phyloP scores from a whole-genome alignment of 805 yeast species.

The Wickerhamiella alocasiicola region DNA sequence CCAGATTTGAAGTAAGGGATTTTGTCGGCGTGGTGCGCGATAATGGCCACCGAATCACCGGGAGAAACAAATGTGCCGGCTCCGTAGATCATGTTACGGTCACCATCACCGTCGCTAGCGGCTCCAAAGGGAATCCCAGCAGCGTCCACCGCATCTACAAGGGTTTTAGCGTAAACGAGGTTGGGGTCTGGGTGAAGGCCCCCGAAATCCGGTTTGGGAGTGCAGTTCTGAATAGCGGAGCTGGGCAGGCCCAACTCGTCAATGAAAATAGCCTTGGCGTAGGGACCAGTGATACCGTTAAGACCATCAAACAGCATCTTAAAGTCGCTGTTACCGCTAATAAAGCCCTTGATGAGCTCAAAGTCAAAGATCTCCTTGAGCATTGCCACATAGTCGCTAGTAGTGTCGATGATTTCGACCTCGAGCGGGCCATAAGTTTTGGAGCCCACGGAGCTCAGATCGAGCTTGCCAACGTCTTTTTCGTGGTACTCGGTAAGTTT shows the following conservation, averaged over 20 bases:
- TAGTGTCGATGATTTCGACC: conserved; percentile 75
- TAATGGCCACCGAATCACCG: conserved; percentile 95
- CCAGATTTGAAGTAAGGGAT: conserved; percentile 84
- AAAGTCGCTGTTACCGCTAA: conserved; percentile 45
- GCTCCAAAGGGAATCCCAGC: conserved; percentile 87
- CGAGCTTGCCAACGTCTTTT: conserved; percentile 49
- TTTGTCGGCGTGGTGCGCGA: conserved; percentile 77
- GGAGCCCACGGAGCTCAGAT: conserved; percentile 47
- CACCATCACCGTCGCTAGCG: conserved; percentile 99
- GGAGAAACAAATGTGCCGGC: conserved; percentile 91
- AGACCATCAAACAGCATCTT: conserved; percentile 75
- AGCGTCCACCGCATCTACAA: conserved; percentile 75
- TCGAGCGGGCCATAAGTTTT: conserved; percentile 36
- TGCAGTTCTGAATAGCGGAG: conserved; percentile 61
- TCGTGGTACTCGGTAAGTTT: conserved; percentile 48
- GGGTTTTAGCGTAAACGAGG: conserved; percentile 79
- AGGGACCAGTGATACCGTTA: conserved; percentile 96
- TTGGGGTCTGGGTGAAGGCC: conserved; percentile 98
- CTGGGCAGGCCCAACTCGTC: conserved; percentile 71
- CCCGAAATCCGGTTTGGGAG: conserved; percentile 83
- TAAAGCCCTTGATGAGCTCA: conserved; percentile 59
- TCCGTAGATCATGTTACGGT: conserved; percentile 97
- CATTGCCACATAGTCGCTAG: conserved; percentile 63
- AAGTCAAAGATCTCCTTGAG: conserved; percentile 82
- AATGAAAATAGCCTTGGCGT: conserved; percentile 72